Conservation (phyloP, 2,329 filamentous ascomycete genomes). For the Ascochyta koolunga region DNA sequence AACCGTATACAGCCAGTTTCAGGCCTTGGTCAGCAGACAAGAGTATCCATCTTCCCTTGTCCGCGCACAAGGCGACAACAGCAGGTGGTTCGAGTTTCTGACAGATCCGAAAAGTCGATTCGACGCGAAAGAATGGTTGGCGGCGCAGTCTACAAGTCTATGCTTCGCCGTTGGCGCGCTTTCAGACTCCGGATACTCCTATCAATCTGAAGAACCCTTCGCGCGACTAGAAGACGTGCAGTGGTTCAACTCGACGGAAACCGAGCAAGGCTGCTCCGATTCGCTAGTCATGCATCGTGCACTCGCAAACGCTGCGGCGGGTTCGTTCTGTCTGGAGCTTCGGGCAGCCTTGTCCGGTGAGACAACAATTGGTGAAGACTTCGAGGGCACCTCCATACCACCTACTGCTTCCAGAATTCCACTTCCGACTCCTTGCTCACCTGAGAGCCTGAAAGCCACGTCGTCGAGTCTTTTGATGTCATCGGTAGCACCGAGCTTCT, state of each 20-base stretch:
- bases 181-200: background rate
- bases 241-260: slow-evolving; percentile 11
- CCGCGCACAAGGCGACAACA: slow-evolving; percentile 5
- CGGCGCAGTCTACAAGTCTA: slow-evolving; percentile 9
- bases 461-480: slow-evolving; percentile 2
- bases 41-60: slow-evolving; percentile 13
- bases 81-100: slow-evolving; percentile 16
- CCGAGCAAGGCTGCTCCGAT: background rate
- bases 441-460: background rate
- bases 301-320: slow-evolving; percentile 14
- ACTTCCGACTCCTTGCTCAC: background rate
- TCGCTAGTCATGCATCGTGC: slow-evolving; percentile 13
- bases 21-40: slow-evolving; percentile 10
- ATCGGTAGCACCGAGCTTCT: slow-evolving; percentile 2
- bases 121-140: slow-evolving; percentile 4
- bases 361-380: slow-evolving; percentile 15
- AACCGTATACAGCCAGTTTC: slow-evolving; percentile 7
- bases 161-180: slow-evolving; percentile 11
- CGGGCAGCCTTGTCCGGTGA: slow-evolving; percentile 10
- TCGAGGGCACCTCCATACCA: slow-evolving; percentile 13
- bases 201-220: slow-evolving; percentile 11
- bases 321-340: slow-evolving; percentile 13
- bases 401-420: slow-evolving; percentile 9
- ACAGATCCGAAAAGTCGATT: slow-evolving; percentile 13
- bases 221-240: slow-evolving; percentile 13